Percentiles rank a stretch among this genome's conserved stretches.
Evolutionary conservation across 2,329 filamentous ascomycete species (phyloP).

Genomic region (Zymoseptoria pseudotritici): DNA sequence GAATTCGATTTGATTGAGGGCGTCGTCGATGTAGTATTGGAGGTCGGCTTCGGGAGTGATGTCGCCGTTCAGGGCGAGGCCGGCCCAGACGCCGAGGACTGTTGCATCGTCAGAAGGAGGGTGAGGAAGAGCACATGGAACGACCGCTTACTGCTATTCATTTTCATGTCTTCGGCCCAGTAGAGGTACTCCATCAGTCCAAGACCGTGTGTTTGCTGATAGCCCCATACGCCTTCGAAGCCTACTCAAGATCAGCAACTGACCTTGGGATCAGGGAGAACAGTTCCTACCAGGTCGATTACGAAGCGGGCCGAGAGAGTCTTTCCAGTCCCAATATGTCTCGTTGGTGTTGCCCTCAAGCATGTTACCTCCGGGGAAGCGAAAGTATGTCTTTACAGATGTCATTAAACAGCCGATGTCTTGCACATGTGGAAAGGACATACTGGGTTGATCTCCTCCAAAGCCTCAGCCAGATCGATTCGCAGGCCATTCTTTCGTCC

Average conservation of each 20-base stretch:
- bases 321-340: slow-evolving; percentile 43
- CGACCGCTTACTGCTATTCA: not conserved
- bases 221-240: slow-evolving; percentile 47
- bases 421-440: slow-evolving; percentile 39
- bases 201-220: slow-evolving; percentile 53
- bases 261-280: too few relatives aligned
- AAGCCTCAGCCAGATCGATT: slow-evolving; percentile 40
- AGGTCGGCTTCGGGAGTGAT: slow-evolving; percentile 42
- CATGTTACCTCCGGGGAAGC: slow-evolving; percentile 48
- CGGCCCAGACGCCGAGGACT: slow-evolving; percentile 19
- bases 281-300: slow-evolving; percentile 43
- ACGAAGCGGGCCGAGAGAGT: slow-evolving; percentile 43
- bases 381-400: slow-evolving; percentile 23
- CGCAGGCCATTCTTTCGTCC: slow-evolving; percentile 43
- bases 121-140: not conserved
- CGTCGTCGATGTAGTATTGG: slow-evolving; percentile 50
- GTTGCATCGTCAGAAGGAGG: not conserved
- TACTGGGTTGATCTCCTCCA: slow-evolving; percentile 36
- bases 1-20: slow-evolving; percentile 56
- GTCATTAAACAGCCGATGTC: not conserved
- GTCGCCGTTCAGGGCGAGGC: slow-evolving; percentile 39
- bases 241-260: too few relatives aligned
- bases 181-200: slow-evolving; percentile 55
- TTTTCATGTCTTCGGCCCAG: slow-evolving; percentile 36
- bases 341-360: slow-evolving; percentile 33